Evolutionary conservation across 768 basidiomycete genomes (phyloP).

Genomic region (Tricholoma furcatifolium): DNA sequence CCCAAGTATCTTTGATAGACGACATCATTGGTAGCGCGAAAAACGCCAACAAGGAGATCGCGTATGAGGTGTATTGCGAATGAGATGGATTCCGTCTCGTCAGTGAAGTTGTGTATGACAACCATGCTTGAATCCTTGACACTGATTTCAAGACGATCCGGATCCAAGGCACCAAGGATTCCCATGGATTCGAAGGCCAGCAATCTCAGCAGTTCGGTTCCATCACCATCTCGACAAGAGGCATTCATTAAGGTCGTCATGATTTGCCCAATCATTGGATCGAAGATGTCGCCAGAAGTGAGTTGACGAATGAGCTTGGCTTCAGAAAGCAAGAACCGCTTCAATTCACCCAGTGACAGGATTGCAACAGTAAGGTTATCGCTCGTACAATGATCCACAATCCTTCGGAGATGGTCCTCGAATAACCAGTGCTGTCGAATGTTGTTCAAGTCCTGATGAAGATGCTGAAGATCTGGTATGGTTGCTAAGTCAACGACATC

Average conservation of each 20-base stretch:
- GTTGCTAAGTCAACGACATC: conserved; percentile 79
- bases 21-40: conserved; percentile 92
- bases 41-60: conserved; percentile 84
- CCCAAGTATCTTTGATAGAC: conserved; percentile 87
- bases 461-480: conserved; percentile 61
- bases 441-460: conserved; percentile 39
- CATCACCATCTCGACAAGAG: conserved; percentile 78
- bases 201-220: conserved; percentile 60
- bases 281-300: conserved; percentile 85
- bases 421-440: conserved; percentile 52
- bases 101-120: conserved; percentile 76
- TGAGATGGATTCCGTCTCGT: conserved; percentile 68
- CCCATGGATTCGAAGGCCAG: conserved; percentile 90
- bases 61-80: conserved; percentile 88
- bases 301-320: conserved; percentile 55
- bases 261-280: conserved; percentile 68
- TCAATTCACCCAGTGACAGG: conserved; percentile 76
- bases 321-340: conserved; percentile 53
- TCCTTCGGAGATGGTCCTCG: conserved; percentile 53
- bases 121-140: conserved; percentile 62
- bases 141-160: conserved; percentile 81
- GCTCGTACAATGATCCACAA: conserved; percentile 72
- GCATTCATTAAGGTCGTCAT: conserved; percentile 65
- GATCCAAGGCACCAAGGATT: conserved; percentile 90
- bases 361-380: conserved; percentile 79